Conservation (phyloP, 148 eudicot species). For the Vaccinium macrocarpon region DNA sequence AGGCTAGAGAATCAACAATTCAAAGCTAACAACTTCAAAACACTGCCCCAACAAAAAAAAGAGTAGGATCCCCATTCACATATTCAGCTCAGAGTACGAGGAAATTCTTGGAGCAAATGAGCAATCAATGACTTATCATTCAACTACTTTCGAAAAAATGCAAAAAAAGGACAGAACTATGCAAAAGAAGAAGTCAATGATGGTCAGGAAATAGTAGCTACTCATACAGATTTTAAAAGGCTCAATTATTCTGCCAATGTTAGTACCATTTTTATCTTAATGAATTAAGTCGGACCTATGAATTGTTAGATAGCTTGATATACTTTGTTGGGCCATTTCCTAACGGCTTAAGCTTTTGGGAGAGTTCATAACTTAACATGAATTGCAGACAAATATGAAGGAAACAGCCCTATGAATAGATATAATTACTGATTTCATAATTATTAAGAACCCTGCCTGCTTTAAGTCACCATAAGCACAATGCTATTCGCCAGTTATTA, state of each 20-base stretch:
- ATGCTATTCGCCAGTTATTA: neutral
- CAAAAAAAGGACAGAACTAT: neutral
- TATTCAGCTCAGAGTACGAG: neutral
- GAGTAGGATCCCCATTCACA: neutral
- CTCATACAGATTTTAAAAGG: neutral
- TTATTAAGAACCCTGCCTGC: neutral
- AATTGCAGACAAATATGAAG: neutral
- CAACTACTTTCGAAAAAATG: neutral
- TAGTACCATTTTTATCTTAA: neutral
- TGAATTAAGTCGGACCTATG: neutral
- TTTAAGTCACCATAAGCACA: neutral
- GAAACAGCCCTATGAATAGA: neutral
- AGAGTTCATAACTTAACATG: no score
- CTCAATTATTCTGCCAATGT: neutral
- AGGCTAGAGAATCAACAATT: neutral
- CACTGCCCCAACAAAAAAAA: neutral
- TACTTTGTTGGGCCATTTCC: no score
- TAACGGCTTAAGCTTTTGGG: no score
- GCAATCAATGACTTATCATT: neutral
- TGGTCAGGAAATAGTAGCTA: neutral
- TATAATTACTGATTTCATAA: neutral
- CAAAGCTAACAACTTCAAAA: neutral
- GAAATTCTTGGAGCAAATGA: neutral
- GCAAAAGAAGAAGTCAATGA: neutral
- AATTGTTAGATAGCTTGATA: no score